These are phyloP conservation scores for Astragalus glycyphyllos DNA, from an alignment of 306 rosid species.

Conservation along the genomic window DNA sequence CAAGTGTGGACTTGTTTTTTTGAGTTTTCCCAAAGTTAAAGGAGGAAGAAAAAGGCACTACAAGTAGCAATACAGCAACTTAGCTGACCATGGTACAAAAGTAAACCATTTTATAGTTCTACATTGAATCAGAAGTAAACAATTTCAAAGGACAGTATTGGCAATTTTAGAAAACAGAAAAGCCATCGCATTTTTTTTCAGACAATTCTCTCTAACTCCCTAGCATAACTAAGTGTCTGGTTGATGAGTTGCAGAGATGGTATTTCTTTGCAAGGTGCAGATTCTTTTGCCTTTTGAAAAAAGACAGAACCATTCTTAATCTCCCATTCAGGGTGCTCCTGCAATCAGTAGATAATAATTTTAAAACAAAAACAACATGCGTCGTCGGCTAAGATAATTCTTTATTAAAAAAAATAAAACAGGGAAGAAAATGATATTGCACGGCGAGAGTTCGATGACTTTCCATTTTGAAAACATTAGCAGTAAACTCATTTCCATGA, in stretches of 20 bases:
- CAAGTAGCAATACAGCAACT: slow-evolving; percentile 22
- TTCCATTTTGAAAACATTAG: background rate
- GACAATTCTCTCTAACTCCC: slow-evolving; percentile 99
- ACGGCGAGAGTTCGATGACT: background rate
- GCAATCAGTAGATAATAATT: slow-evolving; percentile 36
- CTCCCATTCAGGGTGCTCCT: slow-evolving; percentile 99
- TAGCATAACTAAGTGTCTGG: slow-evolving; percentile 96
- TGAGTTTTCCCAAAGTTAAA: background rate
- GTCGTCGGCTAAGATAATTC: too few relatives aligned
- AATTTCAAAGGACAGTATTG: slow-evolving; percentile 33
- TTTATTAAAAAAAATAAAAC: too few relatives aligned
- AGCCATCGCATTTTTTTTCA: slow-evolving; percentile 45
- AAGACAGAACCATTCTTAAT: slow-evolving; percentile 61
- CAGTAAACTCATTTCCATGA: background rate
- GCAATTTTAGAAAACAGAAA: slow-evolving; percentile 34
- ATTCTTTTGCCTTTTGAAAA: slow-evolving; percentile 90
- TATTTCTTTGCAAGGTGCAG: slow-evolving; percentile 96
- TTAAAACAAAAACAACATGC: background rate
- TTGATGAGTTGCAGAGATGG: slow-evolving; percentile 97
- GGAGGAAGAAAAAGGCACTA: background rate
- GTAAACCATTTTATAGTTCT: slow-evolving; percentile 35
- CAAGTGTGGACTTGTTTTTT: background rate
- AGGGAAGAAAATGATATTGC: background rate
- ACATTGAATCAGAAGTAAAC: slow-evolving; percentile 34
- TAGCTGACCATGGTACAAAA: slow-evolving; percentile 31